These are phyloP conservation scores for Narthecium ossifragum DNA, from an alignment of 106 monocot species.

Conservation along the genomic window DNA sequence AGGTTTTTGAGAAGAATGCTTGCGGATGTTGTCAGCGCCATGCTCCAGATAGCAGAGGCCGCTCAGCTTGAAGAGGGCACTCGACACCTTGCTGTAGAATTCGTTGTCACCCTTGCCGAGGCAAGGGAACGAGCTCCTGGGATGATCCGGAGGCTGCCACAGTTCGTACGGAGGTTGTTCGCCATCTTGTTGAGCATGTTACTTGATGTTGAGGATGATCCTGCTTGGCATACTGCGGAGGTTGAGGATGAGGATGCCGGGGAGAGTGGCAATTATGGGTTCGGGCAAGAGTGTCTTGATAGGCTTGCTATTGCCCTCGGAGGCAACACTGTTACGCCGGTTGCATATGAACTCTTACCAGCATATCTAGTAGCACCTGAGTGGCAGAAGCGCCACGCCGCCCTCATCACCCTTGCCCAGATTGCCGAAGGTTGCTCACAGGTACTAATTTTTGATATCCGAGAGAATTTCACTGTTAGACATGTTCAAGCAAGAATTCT, in stretches of 20 bases:
- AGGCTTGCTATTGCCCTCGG: constrained; percentile 81
- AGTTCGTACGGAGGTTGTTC: constrained; percentile 79
- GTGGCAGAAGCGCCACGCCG: constrained; percentile 97
- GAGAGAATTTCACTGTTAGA: too few species aligned
- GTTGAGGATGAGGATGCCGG: constrained; percentile 91
- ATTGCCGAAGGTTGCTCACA: constrained; percentile 97
- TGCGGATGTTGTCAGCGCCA: constrained; percentile 58
- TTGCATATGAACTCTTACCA: constrained; percentile 74
- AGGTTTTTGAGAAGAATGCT: constrained; percentile 70
- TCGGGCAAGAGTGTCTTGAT: constrained; percentile 90
- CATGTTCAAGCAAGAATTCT: too few species aligned
- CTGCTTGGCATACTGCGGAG: constrained; percentile 77
- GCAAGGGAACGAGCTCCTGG: constrained; percentile 91
- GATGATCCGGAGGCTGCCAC: constrained; percentile 77
- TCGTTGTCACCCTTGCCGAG: constrained; percentile 92
- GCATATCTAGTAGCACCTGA: constrained; percentile 74
- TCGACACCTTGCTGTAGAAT: constrained; percentile 83
- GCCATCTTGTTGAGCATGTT: constrained; percentile 90
- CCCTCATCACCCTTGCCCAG: constrained; percentile 89
- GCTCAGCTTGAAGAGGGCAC: constrained; percentile 78
- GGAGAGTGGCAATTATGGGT: constrained; percentile 76
- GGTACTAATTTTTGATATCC: constrained; percentile 27
- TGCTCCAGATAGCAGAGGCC: constrained; percentile 91
- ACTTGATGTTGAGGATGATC: constrained; percentile 78
- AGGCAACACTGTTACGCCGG: constrained; percentile 84